Conservation (phyloP, 2,329 filamentous ascomycete genomes). For the Sphaerulina musiva region DNA sequence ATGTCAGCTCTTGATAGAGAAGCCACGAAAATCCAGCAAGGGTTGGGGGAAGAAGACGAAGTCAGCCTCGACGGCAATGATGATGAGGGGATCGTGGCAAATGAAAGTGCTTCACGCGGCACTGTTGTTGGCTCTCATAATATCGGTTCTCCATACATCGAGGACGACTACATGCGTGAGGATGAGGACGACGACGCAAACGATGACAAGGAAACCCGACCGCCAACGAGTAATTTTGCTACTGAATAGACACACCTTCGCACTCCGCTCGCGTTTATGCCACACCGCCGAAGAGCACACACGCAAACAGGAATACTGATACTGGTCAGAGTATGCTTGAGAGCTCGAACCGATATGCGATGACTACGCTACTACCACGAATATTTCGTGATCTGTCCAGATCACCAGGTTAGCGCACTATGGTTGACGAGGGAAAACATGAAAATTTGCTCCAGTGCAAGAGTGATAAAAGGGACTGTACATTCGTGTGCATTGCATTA, state of each 20-base stretch:
- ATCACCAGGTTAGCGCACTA: neutral
- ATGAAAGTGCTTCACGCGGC: neutral
- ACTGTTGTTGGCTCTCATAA: neutral
- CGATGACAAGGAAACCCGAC: slow-evolving; percentile 6
- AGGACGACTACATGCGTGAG: neutral
- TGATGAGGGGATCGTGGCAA: neutral
- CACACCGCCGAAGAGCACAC: neutral
- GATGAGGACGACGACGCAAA: neutral
- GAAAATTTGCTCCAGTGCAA: neutral
- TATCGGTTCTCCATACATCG: neutral
- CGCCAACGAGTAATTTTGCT: neutral
- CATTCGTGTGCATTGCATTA: neutral
- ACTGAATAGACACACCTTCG: neutral
- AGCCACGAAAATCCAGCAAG: slow-evolving; percentile 10
- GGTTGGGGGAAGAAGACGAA: slow-evolving; percentile 4
- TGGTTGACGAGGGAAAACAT: neutral
- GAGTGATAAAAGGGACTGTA: neutral
- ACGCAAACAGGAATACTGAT: neutral
- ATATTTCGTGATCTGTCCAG: neutral
- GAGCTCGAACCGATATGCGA: neutral
- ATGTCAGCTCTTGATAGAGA: slow-evolving; percentile 63
- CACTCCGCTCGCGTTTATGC: neutral
- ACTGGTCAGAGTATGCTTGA: neutral
- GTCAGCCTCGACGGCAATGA: neutral
- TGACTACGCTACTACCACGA: neutral